phyloP scores from a whole-genome alignment of 2,329 filamentous ascomycete genomes.

The Talaromyces verruculosus region DNA sequence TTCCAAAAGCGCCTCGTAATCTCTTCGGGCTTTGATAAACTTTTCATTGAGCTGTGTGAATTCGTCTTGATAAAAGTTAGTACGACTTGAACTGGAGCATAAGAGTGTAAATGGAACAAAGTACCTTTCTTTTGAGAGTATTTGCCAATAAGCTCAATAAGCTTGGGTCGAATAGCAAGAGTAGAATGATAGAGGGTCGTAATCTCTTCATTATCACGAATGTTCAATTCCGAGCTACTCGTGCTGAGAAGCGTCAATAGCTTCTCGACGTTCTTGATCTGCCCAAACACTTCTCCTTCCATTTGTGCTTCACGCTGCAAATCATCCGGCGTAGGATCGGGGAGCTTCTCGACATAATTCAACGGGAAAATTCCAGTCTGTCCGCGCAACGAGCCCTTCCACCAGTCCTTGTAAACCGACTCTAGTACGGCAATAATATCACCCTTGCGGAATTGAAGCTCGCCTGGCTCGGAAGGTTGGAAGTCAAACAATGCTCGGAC shows the following conservation, averaged over 20 bases:
- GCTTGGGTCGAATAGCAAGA: constrained; percentile 87
- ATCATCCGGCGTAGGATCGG: constrained; percentile 92
- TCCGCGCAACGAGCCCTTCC: constrained; percentile 90
- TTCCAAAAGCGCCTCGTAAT: constrained; percentile 95
- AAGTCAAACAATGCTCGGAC: constrained; percentile 95
- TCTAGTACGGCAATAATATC: constrained; percentile 97
- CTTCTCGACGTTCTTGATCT: constrained; percentile 76
- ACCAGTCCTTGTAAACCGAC: constrained; percentile 99
- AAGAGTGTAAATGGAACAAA: not conserved
- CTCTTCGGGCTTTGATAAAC: constrained; percentile 96
- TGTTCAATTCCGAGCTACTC: constrained; percentile 72
- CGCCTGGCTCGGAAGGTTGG: constrained; percentile 86
- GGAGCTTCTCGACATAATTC: constrained; percentile 97
- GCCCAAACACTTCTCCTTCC: constrained; percentile 76
- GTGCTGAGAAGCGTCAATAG: constrained; percentile 87
- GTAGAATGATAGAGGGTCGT: constrained; percentile 89
- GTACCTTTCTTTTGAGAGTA: constrained; percentile 98
- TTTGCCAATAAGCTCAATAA: constrained; percentile 97
- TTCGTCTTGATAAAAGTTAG: constrained; percentile 64
- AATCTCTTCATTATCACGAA: constrained; percentile 96
- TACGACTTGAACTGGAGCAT: not conserved
- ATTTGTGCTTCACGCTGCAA: constrained; percentile 93
- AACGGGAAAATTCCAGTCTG: constrained; percentile 97
- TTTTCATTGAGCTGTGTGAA: constrained; percentile 99
- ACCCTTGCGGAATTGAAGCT: constrained; percentile 93